Base-by-base conservation (phyloP, 495 filamentous ascomycete species). In the Aspergillus heteromorphus region DNA sequence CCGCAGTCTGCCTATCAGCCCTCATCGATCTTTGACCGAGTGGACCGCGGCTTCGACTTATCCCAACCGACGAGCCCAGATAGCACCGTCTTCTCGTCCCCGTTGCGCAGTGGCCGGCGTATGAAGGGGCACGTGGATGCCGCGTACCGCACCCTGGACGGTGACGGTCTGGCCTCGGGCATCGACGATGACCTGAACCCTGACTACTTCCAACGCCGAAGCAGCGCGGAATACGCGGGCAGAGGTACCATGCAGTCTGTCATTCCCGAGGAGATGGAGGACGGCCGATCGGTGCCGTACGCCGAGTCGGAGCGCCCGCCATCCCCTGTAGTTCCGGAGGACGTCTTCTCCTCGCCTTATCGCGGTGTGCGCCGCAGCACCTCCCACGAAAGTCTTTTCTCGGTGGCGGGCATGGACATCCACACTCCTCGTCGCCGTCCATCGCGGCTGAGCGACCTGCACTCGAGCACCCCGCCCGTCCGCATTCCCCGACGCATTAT, bases 31-130 rank as follows among this genome's bases (percentile, higher is more conserved):
- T 96, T 95, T 61, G 92, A 97, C 60, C 76, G 82, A 6, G 66
- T 75, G 18, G 78, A 84, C 51, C 73, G 79, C 42, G 68, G 67
- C 8, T 65, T 73, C 18, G 80, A 83, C 45, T 82, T 75, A 59
- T 91, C 80, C 16, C 80, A 79, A 48, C 87, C 91, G 1, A 87
- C 82, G 0, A 95, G 88, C 21, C 90, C 91, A 0, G 87, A 86
- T 0, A 84, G 86, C 41, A 71, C 81, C 2, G 79, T 82, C 27
- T 79, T 86, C n/a, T 73, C 75, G 1, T 76, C 73, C 5, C 73
- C 75, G 19, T 25, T 70, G 2, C 64, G 69, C 31, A 70, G 59
- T 13, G 65, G 71, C 1, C 65, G 69, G n/a, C 78, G 81, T 50
- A 63, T 71, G 40, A 84, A 83, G 49, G 72, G 73, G 8, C 62